Base-by-base conservation (phyloP, 2,329 filamentous ascomycete genomes). In the Rhinocladiella mackenziei region DNA sequence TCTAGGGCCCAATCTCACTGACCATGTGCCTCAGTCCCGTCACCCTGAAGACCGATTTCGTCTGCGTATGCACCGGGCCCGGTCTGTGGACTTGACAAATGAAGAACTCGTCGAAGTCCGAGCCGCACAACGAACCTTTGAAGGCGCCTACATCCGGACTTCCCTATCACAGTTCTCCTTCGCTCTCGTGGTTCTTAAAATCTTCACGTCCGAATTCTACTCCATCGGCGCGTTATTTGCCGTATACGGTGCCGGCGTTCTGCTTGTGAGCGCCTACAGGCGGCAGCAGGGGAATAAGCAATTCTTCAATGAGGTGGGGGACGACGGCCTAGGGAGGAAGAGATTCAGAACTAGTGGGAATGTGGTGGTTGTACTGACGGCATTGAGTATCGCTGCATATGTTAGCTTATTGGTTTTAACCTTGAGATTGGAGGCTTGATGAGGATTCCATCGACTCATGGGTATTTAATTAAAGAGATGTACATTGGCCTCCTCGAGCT, bases 121-220 rank as follows among this genome's bases (percentile, higher is more conserved):
- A 53, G 92, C 92, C 9, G 87, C 91, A 8, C 92, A 98, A 64
- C 81, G 92, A 42, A 98, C 92, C 2, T 98, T 97, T 59, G 92
- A 98, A 67, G 92, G 92, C 15, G 92, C 92, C 15, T 98, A 97
- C 67, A 84, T 96, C 61, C 86, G 92, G 50, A 98, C 92, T 0
- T 89, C 91, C 2, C 79, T 98, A 14, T 87, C 86, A 2, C 89
- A 97, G 61, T 97, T 97, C 71, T 91, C 86, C 44, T 97, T 98
- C 65, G 83, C 91, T 14, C 81, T 98, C 37, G 83, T 98, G 52
- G 86, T 98, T 39, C 80, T 95, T 56, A 95, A 94, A 70, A 94
- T 98, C 66, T 97, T 98, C 71, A 96, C 89, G 6, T 78, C 83
- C 39, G 92, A 97, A 62, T 97, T 98, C 72, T 97, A 97, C 68